Conservation (phyloP, 257 asterid genomes). For the Fraxinus americana region DNA sequence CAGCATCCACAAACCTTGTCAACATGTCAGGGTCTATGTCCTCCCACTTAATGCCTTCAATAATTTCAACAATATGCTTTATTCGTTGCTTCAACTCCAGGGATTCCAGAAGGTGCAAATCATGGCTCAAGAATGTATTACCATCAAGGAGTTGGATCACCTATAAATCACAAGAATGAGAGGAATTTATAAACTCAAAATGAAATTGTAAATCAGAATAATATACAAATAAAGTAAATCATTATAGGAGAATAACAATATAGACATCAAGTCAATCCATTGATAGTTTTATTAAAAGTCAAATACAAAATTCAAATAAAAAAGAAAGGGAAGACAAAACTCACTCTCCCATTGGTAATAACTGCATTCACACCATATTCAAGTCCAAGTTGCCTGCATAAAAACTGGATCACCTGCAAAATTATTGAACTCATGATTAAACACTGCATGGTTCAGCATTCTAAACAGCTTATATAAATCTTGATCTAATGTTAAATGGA, state of each 20-base stretch:
- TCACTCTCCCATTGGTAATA: constrained; percentile 97
- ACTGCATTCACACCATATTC: constrained; percentile 77
- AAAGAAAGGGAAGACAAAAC: constrained; percentile 33
- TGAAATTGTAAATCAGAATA: constrained; percentile 10
- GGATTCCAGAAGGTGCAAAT: constrained; percentile 92
- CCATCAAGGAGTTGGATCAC: constrained; percentile 61
- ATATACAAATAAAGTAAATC: not conserved
- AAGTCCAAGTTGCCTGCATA: constrained; percentile 67
- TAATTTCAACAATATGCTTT: constrained; percentile 75
- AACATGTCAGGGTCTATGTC: constrained; percentile 80
- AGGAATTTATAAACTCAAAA: constrained; percentile 25
- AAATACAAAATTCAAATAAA: constrained; percentile 11
- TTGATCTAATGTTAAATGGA: not conserved
- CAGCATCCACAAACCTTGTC: constrained; percentile 62
- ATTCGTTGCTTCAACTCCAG: constrained; percentile 92
- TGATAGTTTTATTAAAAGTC: constrained; percentile 8
- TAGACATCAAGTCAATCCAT: not conserved
- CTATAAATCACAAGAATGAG: constrained; percentile 42
- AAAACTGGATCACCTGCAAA: constrained; percentile 81
- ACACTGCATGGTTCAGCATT: constrained; percentile 22
- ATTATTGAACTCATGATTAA: constrained; percentile 29
- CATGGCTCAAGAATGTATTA: constrained; percentile 77
- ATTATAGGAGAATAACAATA: not conserved
- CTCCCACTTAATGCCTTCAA: constrained; percentile 89
- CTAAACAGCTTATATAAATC: not conserved